Conservation (phyloP, 345 rosid genomes). For the Corchorus olitorius region DNA sequence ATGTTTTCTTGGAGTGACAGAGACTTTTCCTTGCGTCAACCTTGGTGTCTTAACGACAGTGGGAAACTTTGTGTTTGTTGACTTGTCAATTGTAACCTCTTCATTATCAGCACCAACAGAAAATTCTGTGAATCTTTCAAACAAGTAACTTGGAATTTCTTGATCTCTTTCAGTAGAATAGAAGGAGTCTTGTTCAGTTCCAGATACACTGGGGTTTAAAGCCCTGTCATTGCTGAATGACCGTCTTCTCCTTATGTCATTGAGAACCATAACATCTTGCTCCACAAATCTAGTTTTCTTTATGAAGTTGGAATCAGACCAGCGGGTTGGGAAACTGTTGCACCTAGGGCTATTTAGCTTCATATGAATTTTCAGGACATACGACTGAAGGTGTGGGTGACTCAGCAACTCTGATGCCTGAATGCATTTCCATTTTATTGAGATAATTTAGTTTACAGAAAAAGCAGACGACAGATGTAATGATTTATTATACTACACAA, state of each 20-base stretch:
- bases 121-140: slow-evolving; percentile 48
- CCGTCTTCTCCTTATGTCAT: slow-evolving; percentile 53
- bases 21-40: slow-evolving; percentile 35
- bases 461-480: neutral
- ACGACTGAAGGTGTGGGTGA: slow-evolving; percentile 86
- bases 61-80: slow-evolving; percentile 33
- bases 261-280: slow-evolving; percentile 28
- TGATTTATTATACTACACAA: neutral
- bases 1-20: slow-evolving; percentile 41
- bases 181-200: slow-evolving; percentile 53
- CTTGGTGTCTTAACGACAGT: slow-evolving; percentile 47
- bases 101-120: slow-evolving; percentile 48
- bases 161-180: slow-evolving; percentile 50
- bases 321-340: slow-evolving; percentile 43
- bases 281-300: slow-evolving; percentile 53
- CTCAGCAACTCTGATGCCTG: slow-evolving; percentile 91
- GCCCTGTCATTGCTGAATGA: slow-evolving; percentile 75
- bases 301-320: slow-evolving; percentile 51
- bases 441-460: slow-evolving; percentile 4
- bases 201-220: slow-evolving; percentile 67
- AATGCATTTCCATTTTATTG: slow-evolving; percentile 12
- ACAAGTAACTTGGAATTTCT: slow-evolving; percentile 44
- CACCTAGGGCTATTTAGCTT: slow-evolving; percentile 67
- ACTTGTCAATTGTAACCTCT: slow-evolving; percentile 38
- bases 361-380: slow-evolving; percentile 63